A percentile compares a stretch with the other conserved stretches of the same genome.
phyloP scores from a whole-genome alignment of 2,329 filamentous ascomycete genomes.

The Davidsoniella eucalypti region DNA sequence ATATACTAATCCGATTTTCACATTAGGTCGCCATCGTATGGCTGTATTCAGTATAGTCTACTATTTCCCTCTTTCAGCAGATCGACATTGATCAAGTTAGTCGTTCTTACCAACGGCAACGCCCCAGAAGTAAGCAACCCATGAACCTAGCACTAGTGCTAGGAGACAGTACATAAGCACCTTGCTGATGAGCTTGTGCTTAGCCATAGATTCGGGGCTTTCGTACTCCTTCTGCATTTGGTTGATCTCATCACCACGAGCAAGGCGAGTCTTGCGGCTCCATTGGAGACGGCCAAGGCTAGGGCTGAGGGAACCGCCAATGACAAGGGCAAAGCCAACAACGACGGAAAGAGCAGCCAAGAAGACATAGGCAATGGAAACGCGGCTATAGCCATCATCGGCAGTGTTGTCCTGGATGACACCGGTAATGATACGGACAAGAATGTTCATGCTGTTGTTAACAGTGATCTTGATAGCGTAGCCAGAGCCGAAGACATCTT shows the following conservation, averaged over 20 bases:
- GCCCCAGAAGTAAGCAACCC: constrained; percentile 44
- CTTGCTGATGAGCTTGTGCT: constrained; percentile 27
- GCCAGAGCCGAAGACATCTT: constrained; percentile 41
- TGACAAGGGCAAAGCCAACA: constrained; percentile 26
- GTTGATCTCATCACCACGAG: constrained; percentile 27
- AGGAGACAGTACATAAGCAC: constrained; percentile 27
- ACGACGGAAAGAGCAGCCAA: constrained; percentile 32
- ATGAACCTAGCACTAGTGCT: constrained; percentile 32
- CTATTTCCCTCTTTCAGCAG: background rate
- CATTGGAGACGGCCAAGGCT: constrained; percentile 37
- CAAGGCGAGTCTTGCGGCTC: constrained; percentile 36
- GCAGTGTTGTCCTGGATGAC: constrained; percentile 39
- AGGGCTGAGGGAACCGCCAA: constrained; percentile 22
- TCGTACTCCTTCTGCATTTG: constrained; percentile 27
- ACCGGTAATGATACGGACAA: constrained; percentile 39
- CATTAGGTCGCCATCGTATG: no score
- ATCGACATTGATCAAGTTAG: background rate
- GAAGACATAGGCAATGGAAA: constrained; percentile 38
- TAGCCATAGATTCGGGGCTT: constrained; percentile 18
- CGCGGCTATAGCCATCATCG: constrained; percentile 36
- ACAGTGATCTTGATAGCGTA: constrained; percentile 45
- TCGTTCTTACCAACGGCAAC: constrained; percentile 34
- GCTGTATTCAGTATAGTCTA: background rate
- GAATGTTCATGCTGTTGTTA: constrained; percentile 47
- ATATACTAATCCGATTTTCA: background rate